Evolutionary conservation across 441 rosid genomes (phyloP).

Genomic region (Arabidopsis lyrata): DNA sequence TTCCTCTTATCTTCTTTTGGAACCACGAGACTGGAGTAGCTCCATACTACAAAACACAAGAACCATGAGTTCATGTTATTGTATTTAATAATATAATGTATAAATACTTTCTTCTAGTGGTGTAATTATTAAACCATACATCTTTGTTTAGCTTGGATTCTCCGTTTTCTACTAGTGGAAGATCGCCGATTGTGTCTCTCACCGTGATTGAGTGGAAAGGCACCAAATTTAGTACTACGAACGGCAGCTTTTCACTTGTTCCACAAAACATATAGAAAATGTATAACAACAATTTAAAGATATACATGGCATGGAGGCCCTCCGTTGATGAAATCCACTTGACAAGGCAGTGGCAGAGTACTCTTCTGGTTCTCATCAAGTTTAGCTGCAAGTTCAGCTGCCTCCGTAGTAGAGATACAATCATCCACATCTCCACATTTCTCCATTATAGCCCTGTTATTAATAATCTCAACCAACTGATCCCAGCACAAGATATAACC

Average conservation of each 20-base stretch:
- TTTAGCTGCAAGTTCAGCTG: conserved; percentile 62
- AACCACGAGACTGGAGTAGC: too few relatives aligned
- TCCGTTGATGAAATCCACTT: conserved; percentile 93
- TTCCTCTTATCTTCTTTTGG: too few relatives aligned
- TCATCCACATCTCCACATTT: conserved; percentile 79
- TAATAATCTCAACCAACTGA: conserved; percentile 14
- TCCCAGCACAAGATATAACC: background rate
- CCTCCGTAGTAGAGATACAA: conserved; percentile 83
- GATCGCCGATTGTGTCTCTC: conserved; percentile 86
- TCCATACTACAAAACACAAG: conserved; percentile 59
- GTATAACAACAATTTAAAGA: background rate
- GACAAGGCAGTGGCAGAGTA: conserved; percentile 75
- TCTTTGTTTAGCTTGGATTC: conserved; percentile 55
- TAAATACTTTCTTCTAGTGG: background rate
- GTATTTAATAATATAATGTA: background rate
- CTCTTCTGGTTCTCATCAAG: conserved; percentile 63
- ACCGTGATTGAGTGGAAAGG: conserved; percentile 90
- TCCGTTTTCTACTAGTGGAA: conserved; percentile 80
- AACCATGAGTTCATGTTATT: background rate
- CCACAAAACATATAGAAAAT: background rate
- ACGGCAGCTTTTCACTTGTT: conserved; percentile 56
- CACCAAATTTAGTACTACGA: conserved; percentile 70
- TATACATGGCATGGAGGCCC: conserved; percentile 96
- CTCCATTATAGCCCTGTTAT: conserved; percentile 81
- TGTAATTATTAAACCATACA: conserved; percentile 44